phyloP scores from a whole-genome alignment of 108 stramenopile species.

The Licmophora abbreviata region DNA sequence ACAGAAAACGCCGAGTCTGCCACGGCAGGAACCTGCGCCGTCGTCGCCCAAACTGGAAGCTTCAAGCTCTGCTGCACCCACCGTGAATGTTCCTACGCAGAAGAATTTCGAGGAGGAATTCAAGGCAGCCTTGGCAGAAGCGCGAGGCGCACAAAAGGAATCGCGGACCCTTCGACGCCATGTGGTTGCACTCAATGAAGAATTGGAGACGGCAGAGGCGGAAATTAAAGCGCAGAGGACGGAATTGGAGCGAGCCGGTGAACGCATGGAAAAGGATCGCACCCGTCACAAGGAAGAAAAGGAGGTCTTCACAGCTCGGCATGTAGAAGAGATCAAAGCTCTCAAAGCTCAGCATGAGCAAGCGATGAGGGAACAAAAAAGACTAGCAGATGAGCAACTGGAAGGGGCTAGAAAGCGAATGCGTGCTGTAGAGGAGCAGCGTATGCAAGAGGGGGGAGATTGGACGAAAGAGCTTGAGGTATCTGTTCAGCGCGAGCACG shows the following conservation, averaged over 20 bases:
- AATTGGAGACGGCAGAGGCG: slow-evolving; percentile 62
- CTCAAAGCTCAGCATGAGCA: slow-evolving; percentile 45
- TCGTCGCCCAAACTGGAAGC: slow-evolving; percentile 1
- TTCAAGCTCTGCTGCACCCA: neutral
- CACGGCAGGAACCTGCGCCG: neutral
- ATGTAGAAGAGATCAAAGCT: slow-evolving; percentile 33
- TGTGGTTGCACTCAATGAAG: slow-evolving; percentile 62
- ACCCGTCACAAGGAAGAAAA: slow-evolving; percentile 47
- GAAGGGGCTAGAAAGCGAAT: slow-evolving; percentile 22
- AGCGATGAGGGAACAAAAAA: slow-evolving; percentile 38
- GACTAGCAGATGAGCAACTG: slow-evolving; percentile 25
- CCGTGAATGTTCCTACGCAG: neutral
- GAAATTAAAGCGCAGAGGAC: slow-evolving; percentile 72
- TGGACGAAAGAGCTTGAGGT: slow-evolving; percentile 57
- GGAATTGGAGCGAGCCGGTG: slow-evolving; percentile 65
- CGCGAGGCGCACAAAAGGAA: slow-evolving; percentile 46
- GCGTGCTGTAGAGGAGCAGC: slow-evolving; percentile 16
- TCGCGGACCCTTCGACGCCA: slow-evolving; percentile 55
- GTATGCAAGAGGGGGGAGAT: slow-evolving; percentile 65
- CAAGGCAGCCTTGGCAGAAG: slow-evolving; percentile 7
- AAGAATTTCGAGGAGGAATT: slow-evolving; percentile 11
- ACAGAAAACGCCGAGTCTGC: neutral
- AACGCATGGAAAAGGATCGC: slow-evolving; percentile 74
- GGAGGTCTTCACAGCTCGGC: slow-evolving; percentile 32
- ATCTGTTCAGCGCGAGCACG: slow-evolving; percentile 53